Evolutionary conservation across 306 rosid genomes (phyloP).

Genomic region (Vigna mungo): DNA sequence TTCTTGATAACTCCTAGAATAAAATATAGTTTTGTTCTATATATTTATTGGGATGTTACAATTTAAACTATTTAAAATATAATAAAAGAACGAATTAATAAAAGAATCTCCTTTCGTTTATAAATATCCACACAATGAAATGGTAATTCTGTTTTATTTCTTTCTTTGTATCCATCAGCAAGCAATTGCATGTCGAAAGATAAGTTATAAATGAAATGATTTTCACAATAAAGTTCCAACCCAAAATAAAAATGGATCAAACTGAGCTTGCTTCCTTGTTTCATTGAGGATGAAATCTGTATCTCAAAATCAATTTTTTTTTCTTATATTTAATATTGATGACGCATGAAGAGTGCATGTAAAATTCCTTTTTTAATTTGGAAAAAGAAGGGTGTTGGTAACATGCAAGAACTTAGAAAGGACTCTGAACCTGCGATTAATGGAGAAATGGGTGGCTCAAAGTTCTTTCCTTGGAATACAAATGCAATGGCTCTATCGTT

Average conservation of each 20-base stretch:
- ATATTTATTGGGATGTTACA: no score
- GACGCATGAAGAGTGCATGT: background rate
- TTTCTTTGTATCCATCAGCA: no score
- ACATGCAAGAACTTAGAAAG: background rate
- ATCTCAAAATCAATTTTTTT: background rate
- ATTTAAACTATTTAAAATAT: background rate
- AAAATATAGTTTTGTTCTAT: no score
- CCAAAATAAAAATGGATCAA: background rate
- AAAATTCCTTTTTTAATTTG: background rate
- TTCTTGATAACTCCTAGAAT: no score
- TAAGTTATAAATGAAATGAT: background rate
- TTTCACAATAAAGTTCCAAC: background rate
- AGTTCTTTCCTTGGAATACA: conserved; percentile 54
- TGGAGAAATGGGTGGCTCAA: conserved; percentile 51
- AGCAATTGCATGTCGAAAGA: no score
- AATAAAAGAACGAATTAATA: background rate
- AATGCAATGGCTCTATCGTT: conserved; percentile 41
- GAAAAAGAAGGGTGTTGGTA: background rate
- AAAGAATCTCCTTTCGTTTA: background rate
- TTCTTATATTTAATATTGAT: background rate
- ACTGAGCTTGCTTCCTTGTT: background rate
- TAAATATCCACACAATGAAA: background rate
- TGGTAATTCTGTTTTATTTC: background rate
- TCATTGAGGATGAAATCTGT: background rate
- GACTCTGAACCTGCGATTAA: background rate